Percentiles rank a stretch among this genome's conserved stretches.
Conservation (phyloP, 257 asterid species). For the Solanum chiquidenum region DNA sequence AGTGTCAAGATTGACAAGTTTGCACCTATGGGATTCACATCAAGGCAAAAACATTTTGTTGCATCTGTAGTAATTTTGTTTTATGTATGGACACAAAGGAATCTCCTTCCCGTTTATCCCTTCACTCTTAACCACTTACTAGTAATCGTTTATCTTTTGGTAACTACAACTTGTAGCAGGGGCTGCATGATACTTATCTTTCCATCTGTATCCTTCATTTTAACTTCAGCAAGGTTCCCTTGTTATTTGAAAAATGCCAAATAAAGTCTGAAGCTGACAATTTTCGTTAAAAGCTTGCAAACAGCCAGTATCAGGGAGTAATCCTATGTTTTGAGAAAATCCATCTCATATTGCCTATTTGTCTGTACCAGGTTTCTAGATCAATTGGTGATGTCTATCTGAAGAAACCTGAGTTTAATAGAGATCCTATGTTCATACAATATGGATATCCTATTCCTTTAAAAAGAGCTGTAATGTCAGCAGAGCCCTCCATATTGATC, state of each 20-base stretch:
- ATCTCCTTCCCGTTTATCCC: not conserved
- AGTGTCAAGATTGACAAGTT: not conserved
- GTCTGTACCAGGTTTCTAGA: slow-evolving; percentile 21
- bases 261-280: not conserved
- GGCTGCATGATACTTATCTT: not conserved
- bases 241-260: not conserved
- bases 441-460: slow-evolving; percentile 25
- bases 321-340: not conserved
- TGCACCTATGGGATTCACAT: not conserved
- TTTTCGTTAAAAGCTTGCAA: not conserved
- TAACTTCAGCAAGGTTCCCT: not conserved
- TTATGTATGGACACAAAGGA: not conserved
- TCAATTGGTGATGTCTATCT: slow-evolving; percentile 29
- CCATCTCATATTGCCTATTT: not conserved
- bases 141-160: not conserved
- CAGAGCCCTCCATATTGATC: slow-evolving; percentile 23
- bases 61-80: not conserved
- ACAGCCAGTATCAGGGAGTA: not conserved
- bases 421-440: slow-evolving; percentile 22
- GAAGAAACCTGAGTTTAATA: slow-evolving; percentile 30
- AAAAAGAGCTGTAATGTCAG: slow-evolving; percentile 26
- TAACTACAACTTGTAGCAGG: not conserved
- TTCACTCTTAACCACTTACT: not conserved
- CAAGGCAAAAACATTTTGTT: not conserved
- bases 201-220: not conserved